phyloP scores from a whole-genome alignment of 352 stramenopile species.

The Pythium biforme region DNA sequence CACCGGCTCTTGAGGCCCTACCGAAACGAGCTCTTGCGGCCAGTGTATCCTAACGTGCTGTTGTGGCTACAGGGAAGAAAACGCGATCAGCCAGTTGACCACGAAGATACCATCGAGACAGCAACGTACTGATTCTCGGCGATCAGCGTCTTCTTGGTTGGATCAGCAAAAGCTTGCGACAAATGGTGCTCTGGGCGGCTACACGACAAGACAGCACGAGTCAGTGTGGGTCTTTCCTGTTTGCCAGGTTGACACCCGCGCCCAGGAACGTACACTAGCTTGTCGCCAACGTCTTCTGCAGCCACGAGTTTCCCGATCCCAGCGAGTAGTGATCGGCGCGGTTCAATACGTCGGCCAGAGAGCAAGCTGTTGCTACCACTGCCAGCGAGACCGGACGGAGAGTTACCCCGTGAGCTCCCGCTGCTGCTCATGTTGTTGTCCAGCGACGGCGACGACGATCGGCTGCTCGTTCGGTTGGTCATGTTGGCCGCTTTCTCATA shows the following conservation, averaged over 20 bases:
- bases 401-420: constrained; percentile 5
- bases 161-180: constrained; percentile 47
- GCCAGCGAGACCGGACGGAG: constrained; percentile 12
- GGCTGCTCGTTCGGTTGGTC: background rate
- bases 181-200: constrained; percentile 54
- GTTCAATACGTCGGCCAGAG: constrained; percentile 45
- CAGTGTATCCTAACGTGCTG: constrained; percentile 45
- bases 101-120: background rate
- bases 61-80: constrained; percentile 28
- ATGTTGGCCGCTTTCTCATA: constrained; percentile 31
- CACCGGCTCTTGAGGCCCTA: background rate
- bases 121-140: constrained; percentile 68
- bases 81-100: too few species aligned
- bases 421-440: constrained; percentile 6
- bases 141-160: constrained; percentile 56
- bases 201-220: too few species aligned
- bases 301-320: constrained; percentile 76
- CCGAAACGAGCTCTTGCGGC: constrained; percentile 32
- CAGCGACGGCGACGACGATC: background rate
- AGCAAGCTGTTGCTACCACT: constrained; percentile 36
- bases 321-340: constrained; percentile 63
- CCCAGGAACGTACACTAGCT: constrained; percentile 34
- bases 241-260: too few species aligned
- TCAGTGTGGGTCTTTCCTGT: too few species aligned
- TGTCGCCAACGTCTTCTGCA: constrained; percentile 42